Conservation (phyloP, 306 rosid species). For the Quercus parvula region DNA sequence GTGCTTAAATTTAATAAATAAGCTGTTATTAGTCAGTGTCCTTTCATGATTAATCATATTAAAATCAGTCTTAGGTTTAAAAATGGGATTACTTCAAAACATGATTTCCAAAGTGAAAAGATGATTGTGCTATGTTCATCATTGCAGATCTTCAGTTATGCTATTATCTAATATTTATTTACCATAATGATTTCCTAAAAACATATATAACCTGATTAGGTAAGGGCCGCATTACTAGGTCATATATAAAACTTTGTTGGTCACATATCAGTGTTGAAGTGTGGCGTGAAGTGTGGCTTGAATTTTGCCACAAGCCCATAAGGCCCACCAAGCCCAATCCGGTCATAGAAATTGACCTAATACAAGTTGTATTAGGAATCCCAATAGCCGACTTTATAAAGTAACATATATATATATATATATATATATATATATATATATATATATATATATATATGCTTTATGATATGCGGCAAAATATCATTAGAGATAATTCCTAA, state of each 20-base stretch:
- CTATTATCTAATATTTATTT: not conserved
- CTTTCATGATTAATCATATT: not conserved
- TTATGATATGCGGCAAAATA: no score
- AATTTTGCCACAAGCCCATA: no score
- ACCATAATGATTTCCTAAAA: not conserved
- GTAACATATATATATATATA: no score
- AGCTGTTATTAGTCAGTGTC: not conserved
- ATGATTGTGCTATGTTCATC: not conserved
- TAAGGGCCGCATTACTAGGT: not conserved
- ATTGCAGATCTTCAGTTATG: not conserved
- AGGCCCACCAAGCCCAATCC: no score
- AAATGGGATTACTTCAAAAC: not conserved
- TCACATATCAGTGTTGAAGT: not conserved
- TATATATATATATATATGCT: no score
- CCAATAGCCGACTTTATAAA: no score
- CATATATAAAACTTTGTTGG: not conserved
- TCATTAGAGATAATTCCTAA: no score
- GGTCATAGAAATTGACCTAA: no score
- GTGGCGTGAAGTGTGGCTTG: no score
- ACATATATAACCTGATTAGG: not conserved
- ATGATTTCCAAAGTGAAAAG: not conserved
- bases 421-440: no score
- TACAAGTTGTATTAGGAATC: no score
- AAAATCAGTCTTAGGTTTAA: not conserved
- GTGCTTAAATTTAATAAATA: not conserved